Percentiles rank a stretch among this genome's conserved stretches.
Conservation (phyloP, 768 basidiomycete genomes). For the Pholiota microspora region DNA sequence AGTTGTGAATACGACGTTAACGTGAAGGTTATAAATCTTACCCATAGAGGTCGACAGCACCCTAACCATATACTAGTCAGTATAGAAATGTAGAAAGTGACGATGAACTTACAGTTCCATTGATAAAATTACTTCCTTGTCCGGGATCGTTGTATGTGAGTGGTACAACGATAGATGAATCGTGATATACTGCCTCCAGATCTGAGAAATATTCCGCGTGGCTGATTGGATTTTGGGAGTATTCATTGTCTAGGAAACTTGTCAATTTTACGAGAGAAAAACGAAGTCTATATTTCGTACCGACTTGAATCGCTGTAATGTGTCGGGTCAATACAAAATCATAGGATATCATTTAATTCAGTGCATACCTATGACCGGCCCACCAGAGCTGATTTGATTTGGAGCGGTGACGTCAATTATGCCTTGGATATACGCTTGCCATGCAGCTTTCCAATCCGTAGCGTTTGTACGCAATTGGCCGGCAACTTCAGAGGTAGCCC, state of each 20-base stretch:
- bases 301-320: constrained; percentile 30
- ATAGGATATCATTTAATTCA: background rate
- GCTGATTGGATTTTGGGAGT: constrained; percentile 45
- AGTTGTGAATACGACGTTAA: background rate
- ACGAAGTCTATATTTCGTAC: constrained; percentile 8
- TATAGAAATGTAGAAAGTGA: background rate
- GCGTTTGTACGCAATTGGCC: constrained; percentile 73
- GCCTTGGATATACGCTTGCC: constrained; percentile 69
- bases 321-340: background rate
- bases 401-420: constrained; percentile 59
- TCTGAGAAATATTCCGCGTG: constrained; percentile 61
- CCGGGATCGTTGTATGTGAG: constrained; percentile 75
- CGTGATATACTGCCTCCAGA: constrained; percentile 53
- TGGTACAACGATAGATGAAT: constrained; percentile 62
- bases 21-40: constrained; percentile 18
- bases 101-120: constrained; percentile 53
- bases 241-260: constrained; percentile 69
- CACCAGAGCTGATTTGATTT: constrained; percentile 69
- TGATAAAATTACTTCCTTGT: constrained; percentile 57
- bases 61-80: constrained; percentile 26
- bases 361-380: constrained; percentile 67
- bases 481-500: constrained; percentile 68
- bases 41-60: constrained; percentile 78
- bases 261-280: background rate
- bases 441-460: constrained; percentile 65